Conservation (phyloP, 2,329 filamentous ascomycete genomes). For the Aspergillus brunneoviolaceus region DNA sequence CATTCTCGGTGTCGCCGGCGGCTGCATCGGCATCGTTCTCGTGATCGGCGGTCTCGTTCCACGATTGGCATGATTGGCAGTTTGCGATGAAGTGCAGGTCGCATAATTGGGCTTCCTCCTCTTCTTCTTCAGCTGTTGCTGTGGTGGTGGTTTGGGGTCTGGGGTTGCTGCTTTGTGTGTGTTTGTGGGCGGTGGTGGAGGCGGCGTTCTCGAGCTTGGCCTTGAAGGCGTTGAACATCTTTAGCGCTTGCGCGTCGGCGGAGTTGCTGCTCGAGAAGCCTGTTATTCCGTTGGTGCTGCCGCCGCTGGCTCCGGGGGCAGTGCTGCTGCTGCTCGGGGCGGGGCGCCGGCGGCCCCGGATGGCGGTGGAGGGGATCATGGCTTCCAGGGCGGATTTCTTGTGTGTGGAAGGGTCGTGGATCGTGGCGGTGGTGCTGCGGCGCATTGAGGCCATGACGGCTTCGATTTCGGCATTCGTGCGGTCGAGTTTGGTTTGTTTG, state of each 20-base stretch:
- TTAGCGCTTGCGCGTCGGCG: conserved; percentile 64
- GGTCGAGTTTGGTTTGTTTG: conserved; percentile 38
- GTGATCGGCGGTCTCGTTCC: conserved; percentile 56
- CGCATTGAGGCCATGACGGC: conserved; percentile 50
- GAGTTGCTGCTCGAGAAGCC: conserved; percentile 45
- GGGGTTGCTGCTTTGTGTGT: conserved; percentile 4
- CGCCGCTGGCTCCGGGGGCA: conserved; percentile 51
- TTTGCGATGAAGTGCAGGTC: conserved; percentile 95
- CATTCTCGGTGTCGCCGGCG: conserved; percentile 51
- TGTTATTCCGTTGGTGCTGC: conserved; percentile 53
- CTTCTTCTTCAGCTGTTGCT: conserved; percentile 51
- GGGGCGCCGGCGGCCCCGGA: conserved; percentile 48
- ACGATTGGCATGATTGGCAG: conserved; percentile 86
- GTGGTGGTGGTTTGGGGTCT: not conserved
- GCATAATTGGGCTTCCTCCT: conserved; percentile 73
- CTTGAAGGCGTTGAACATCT: conserved; percentile 76
- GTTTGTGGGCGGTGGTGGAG: conserved; percentile 21
- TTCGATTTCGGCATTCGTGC: conserved; percentile 48
- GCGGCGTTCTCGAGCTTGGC: conserved; percentile 63
- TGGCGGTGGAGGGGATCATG: conserved; percentile 50
- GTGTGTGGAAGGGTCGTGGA: conserved; percentile 18
- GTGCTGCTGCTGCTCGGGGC: conserved; percentile 40
- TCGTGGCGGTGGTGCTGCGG: conserved; percentile 34
- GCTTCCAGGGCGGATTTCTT: conserved; percentile 50
- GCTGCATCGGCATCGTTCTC: not conserved